These are phyloP conservation scores for Fusarium virguliforme DNA, from an alignment of 2,329 filamentous ascomycete species.

Conservation along the genomic window DNA sequence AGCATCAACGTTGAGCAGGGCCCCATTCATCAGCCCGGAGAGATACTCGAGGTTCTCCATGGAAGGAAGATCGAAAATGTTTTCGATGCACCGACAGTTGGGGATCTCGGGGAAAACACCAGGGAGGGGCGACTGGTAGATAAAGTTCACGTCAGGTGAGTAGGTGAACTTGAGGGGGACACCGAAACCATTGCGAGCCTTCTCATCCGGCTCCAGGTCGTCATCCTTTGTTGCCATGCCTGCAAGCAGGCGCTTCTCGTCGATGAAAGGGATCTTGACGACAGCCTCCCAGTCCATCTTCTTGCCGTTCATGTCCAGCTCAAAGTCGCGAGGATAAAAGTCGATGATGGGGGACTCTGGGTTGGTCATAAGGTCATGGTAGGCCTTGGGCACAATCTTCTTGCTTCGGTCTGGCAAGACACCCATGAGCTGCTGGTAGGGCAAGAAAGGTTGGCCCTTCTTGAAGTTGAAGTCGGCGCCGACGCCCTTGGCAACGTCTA, in stretches of 20 bases:
- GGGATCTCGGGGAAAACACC: slow-evolving; percentile 92
- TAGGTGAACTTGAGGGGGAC: slow-evolving; percentile 95
- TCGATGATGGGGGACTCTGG: slow-evolving; percentile 94
- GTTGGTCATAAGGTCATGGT: slow-evolving; percentile 94
- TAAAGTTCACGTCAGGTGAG: slow-evolving; percentile 81
- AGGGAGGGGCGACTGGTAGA: slow-evolving; percentile 88
- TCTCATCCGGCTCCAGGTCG: slow-evolving; percentile 83
- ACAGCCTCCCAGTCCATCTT: slow-evolving; percentile 99
- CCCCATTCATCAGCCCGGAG: slow-evolving; percentile 86
- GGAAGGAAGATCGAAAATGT: slow-evolving; percentile 94
- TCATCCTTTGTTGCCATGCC: slow-evolving; percentile 91
- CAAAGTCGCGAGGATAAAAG: slow-evolving; percentile 97
- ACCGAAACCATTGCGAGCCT: slow-evolving; percentile 88
- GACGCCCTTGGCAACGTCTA: slow-evolving; percentile 90
- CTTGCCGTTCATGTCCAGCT: slow-evolving; percentile 99
- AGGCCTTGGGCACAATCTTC: slow-evolving; percentile 89
- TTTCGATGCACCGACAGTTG: slow-evolving; percentile 92
- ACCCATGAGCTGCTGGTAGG: slow-evolving; percentile 98
- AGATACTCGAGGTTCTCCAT: slow-evolving; percentile 91
- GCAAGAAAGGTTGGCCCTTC: slow-evolving; percentile 93
- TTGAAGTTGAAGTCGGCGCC: slow-evolving; percentile 91
- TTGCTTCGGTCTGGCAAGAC: slow-evolving; percentile 98
- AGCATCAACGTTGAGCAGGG: slow-evolving; percentile 85
- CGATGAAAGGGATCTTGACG: slow-evolving; percentile 98
- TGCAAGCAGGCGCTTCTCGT: slow-evolving; percentile 85